Conservation (phyloP, 2,329 filamentous ascomycete species). For the Aotearoamyces nothofagi region DNA sequence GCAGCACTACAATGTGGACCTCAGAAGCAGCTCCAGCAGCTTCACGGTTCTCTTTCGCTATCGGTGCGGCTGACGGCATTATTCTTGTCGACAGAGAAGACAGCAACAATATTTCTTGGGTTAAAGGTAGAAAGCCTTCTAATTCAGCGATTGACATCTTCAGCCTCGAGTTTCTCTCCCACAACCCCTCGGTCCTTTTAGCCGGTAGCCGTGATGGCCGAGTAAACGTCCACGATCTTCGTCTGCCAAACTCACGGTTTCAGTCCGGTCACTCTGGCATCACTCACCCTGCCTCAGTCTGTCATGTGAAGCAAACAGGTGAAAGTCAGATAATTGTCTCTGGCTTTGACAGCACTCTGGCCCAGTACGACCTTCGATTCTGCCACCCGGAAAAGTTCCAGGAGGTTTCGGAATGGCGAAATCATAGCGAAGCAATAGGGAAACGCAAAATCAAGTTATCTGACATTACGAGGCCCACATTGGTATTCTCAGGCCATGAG, state of each 20-base stretch:
- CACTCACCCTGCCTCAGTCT: conserved; percentile 24
- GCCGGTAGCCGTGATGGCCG: conserved; percentile 32
- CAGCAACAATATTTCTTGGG: no score
- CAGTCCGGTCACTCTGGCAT: conserved; percentile 9
- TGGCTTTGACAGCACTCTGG: conserved; percentile 32
- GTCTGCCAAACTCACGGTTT: conserved; percentile 17
- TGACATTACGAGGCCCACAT: conserved; percentile 23
- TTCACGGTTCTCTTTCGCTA: no score
- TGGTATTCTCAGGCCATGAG: conserved; percentile 32
- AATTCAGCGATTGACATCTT: no score
- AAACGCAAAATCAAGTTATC: no score
- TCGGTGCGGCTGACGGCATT: not conserved
- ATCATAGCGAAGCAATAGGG: no score
- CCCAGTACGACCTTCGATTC: conserved; percentile 41
- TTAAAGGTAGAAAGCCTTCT: no score
- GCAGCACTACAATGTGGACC: no score
- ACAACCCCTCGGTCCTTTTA: conserved; percentile 6
- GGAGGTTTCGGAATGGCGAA: no score
- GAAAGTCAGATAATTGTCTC: conserved; percentile 35
- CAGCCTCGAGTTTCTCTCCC: no score
- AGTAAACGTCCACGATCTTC: conserved; percentile 22
- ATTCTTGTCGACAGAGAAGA: not conserved
- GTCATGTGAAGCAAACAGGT: conserved; percentile 33
- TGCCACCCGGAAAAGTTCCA: conserved; percentile 8
- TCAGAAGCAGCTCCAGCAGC: no score